Conservation (phyloP, 306 rosid genomes). For the Phaseolus lunatus region DNA sequence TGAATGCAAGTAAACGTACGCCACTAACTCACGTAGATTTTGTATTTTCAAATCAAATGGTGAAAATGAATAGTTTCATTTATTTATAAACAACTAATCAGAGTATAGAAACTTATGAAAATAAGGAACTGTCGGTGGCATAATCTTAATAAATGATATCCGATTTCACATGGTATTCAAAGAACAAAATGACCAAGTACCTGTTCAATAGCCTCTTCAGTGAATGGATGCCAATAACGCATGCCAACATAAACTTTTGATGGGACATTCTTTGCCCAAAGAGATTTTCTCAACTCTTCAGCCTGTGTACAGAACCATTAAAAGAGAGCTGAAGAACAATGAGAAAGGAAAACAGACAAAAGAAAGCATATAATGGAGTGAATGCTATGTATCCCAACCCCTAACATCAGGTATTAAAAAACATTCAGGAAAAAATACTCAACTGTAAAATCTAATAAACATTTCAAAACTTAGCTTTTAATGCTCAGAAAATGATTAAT, state of each 20-base stretch:
- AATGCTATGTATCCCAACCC: conserved; percentile 14
- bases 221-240: conserved; percentile 99
- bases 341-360: not conserved
- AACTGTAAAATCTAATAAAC: conserved; percentile 19
- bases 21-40: conserved; percentile 22
- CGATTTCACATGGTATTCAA: conserved; percentile 10
- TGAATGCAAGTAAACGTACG: conserved; percentile 1
- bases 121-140: conserved; percentile 3
- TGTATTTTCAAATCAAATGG: conserved; percentile 8
- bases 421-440: not conserved
- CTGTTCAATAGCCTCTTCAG: conserved; percentile 92
- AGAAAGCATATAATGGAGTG: conserved; percentile 1
- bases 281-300: conserved; percentile 75
- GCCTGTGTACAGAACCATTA: conserved; percentile 55
- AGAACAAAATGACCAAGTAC: conserved; percentile 48
- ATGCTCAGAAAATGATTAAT: not conserved
- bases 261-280: conserved; percentile 74
- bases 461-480: not conserved
- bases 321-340: conserved; percentile 12
- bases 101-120: conserved; percentile 8
- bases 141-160: conserved; percentile 23
- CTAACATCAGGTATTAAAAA: not conserved
- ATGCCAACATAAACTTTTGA: conserved; percentile 94
- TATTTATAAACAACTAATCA: conserved; percentile 11
- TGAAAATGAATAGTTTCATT: not conserved